Evolutionary conservation across 108 stramenopile genomes (phyloP), one percentile per base, ranked within the genome.

Genomic region (Fistulifera pelliculosa): DNA sequence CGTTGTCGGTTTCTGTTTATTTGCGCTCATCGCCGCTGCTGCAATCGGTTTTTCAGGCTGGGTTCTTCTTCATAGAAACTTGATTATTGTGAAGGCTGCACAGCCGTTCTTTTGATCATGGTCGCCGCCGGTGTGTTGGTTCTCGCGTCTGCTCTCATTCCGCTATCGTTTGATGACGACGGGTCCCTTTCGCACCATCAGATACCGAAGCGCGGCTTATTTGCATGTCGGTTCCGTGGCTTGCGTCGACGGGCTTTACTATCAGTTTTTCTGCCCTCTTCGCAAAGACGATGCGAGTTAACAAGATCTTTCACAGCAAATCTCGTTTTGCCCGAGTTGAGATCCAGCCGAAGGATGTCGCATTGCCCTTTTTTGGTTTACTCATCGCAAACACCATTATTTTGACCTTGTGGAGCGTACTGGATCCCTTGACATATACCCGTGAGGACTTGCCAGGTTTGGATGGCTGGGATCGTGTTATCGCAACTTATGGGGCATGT

Each of bases 281-380:
- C 27, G 54, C 70, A 31, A 83, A 83, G 56, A 56, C 71, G 4
- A 69, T 66, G 65, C 52, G 81, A 38, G 24, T 83, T 28, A 83
- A 79, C 39, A 57, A 47, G 27, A 45, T 75, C 19, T 67, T 61
- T 26, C 60, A 54, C 26, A 22, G 49, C 8, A 25, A 25, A 43
- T 27, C 40, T n/a, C 31, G 31, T 6, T 76, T 73, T 24, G 41
- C 39, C 47, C 62, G 76, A n/a, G 54, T 79, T 19, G 70, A 73
- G 52, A 54, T 82, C 14, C 70, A 74, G 22, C 44, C 60, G 21
- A 21, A 25, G 22, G 77, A 79, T 52, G 77, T 77, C 7, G 47
- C 63, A 0, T 60, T 68, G 45, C 81, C 81, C n/a, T 52, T 82
- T 52, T n/a, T 61, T 11, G 60, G 31, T 11, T 40, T 63, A 16